phyloP scores from a whole-genome alignment of 208 protist species.

The Ichthyophonus hoferi region DNA sequence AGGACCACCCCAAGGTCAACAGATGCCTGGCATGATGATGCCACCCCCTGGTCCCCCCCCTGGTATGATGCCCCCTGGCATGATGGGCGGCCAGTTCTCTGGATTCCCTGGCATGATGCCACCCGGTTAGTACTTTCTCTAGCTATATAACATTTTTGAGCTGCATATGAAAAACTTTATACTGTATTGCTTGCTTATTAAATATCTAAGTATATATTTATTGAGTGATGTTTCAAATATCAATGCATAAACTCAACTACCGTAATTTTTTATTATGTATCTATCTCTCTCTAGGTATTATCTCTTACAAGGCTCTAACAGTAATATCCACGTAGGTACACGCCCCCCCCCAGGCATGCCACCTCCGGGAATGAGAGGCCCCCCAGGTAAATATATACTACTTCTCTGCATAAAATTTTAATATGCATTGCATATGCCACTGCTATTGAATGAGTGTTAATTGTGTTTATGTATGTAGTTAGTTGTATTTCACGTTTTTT shows the following conservation, averaged over 20 bases:
- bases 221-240: too few species aligned
- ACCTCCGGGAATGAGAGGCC: background rate
- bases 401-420: background rate
- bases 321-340: background rate
- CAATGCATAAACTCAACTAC: too few species aligned
- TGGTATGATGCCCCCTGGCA: background rate
- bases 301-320: background rate
- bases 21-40: background rate
- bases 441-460: background rate
- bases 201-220: background rate
- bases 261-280: too few species aligned
- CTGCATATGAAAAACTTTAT: background rate
- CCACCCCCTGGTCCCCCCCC: background rate
- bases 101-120: background rate
- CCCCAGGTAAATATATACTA: conserved; percentile 9
- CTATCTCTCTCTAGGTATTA: background rate
- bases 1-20: too few species aligned
- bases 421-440: too few species aligned
- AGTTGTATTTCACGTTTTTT: background rate
- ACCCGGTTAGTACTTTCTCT: background rate
- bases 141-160: background rate
- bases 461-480: background rate
- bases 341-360: conserved; percentile 3
- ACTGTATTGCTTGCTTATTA: background rate
- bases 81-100: background rate